A percentile compares a stretch with the other conserved stretches of the same genome.
Conservation (phyloP, 768 basidiomycete genomes). For the Termitomyces sp. region DNA sequence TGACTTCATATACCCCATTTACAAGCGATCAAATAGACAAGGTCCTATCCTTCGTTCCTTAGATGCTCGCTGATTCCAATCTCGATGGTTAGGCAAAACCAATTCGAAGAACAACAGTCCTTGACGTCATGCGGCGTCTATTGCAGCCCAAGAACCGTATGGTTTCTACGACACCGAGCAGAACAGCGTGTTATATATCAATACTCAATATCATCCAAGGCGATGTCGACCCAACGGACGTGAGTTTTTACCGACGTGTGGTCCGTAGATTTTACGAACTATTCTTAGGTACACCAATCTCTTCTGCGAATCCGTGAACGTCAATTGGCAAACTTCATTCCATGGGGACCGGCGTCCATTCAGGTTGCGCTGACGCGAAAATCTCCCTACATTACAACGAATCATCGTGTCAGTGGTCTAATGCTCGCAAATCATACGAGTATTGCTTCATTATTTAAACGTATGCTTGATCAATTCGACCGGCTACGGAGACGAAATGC, state of each 20-base stretch:
- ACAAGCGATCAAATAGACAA: slow-evolving; percentile 96
- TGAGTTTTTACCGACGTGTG: slow-evolving; percentile 22
- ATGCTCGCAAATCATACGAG: slow-evolving; percentile 99
- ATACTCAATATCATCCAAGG: slow-evolving; percentile 98
- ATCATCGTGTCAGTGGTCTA: slow-evolving; percentile 93
- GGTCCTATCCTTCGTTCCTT: slow-evolving; percentile 30
- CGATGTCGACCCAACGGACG: slow-evolving; percentile 97
- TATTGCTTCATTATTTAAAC: slow-evolving; percentile 95
- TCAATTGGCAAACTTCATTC: slow-evolving; percentile 95
- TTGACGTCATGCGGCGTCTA: slow-evolving; percentile 97
- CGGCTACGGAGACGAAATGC: slow-evolving; percentile 82
- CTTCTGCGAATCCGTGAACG: slow-evolving; percentile 94
- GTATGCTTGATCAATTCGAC: slow-evolving; percentile 95
- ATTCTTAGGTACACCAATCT: slow-evolving; percentile 86
- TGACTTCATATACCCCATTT: slow-evolving; percentile 99
- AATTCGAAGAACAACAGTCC: slow-evolving; percentile 91
- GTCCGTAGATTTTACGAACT: not conserved
- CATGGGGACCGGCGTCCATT: slow-evolving; percentile 98
- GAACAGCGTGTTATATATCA: slow-evolving; percentile 93
- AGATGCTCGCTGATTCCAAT: not conserved
- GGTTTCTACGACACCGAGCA: slow-evolving; percentile 91
- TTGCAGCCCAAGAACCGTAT: slow-evolving; percentile 98
- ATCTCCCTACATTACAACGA: slow-evolving; percentile 82
- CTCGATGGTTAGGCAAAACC: slow-evolving; percentile 73
- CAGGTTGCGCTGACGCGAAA: slow-evolving; percentile 93